Percentiles rank a stretch among this genome's conserved stretches.
phyloP scores from a whole-genome alignment of 2,329 filamentous ascomycete species.

The Coleophoma eucalyptorum region DNA sequence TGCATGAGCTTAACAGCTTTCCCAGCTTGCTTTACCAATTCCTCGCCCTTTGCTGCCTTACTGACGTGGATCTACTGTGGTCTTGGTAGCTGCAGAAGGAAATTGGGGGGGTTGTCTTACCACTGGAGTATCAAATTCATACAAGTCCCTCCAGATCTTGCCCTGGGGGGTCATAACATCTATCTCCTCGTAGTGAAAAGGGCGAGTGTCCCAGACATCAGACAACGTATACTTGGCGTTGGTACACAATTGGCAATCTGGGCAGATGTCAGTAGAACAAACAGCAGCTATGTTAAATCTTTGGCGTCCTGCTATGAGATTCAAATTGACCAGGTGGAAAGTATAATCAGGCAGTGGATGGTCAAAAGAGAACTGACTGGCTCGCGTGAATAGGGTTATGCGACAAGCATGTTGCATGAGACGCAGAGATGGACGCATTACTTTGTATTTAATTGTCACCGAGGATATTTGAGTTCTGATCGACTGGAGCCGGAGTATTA shows the following conservation, averaged over 20 bases:
- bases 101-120: constrained; percentile 39
- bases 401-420: constrained; percentile 46
- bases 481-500: too few relatives aligned
- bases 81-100: background rate
- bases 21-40: constrained; percentile 35
- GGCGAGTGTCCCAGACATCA: constrained; percentile 61
- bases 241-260: constrained; percentile 63
- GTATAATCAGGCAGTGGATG: too few relatives aligned
- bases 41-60: constrained; percentile 46
- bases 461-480: too few relatives aligned
- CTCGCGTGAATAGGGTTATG: constrained; percentile 72
- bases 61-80: constrained; percentile 53
- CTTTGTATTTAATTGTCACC: constrained; percentile 21
- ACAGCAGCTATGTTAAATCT: too few relatives aligned
- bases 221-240: constrained; percentile 66
- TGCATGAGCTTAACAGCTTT: constrained; percentile 72
- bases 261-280: too few relatives aligned
- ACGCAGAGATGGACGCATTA: constrained; percentile 48
- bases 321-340: too few relatives aligned
- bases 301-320: too few relatives aligned
- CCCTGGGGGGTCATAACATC: constrained; percentile 63
- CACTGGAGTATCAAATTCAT: constrained; percentile 80
- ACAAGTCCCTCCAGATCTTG: constrained; percentile 66
- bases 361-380: constrained; percentile 27
- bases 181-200: constrained; percentile 66